Conservation (phyloP, 1,284 basidiomycete species). For the Neonothopanus nambi region DNA sequence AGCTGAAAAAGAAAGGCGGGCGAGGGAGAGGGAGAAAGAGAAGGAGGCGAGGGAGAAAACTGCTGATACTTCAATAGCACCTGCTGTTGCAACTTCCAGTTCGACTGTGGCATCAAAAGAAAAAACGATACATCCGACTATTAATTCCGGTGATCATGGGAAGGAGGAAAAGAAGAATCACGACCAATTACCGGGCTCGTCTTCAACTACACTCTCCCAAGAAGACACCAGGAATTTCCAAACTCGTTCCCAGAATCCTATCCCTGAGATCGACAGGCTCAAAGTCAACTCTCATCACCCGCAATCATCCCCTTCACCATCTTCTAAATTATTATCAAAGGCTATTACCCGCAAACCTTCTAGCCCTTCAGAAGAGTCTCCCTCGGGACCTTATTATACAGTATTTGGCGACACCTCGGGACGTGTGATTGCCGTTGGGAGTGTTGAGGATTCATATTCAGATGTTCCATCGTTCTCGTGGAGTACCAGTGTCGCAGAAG, state of each 20-base stretch:
- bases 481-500: slow-evolving; percentile 7
- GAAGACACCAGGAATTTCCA: too few relatives aligned
- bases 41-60: neutral
- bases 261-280: too few relatives aligned
- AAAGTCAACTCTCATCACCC: neutral
- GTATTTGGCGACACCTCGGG: slow-evolving; percentile 50
- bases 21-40: neutral
- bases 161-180: too few relatives aligned
- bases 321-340: too few relatives aligned
- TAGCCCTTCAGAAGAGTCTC: slow-evolving; percentile 22
- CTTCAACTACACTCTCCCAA: too few relatives aligned
- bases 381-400: slow-evolving; percentile 49
- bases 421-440: slow-evolving; percentile 44
- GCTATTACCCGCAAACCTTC: neutral
- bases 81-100: too few relatives aligned
- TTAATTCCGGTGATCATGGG: too few relatives aligned
- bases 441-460: slow-evolving; percentile 35
- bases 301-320: too few relatives aligned
- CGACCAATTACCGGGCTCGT: too few relatives aligned
- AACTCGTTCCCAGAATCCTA: too few relatives aligned
- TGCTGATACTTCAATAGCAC: neutral
- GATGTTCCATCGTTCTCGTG: slow-evolving; percentile 8
- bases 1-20: neutral
- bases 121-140: too few relatives aligned
- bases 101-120: too few relatives aligned